phyloP scores from a whole-genome alignment of 2,329 filamentous ascomycete species.

The Paracorniculantispora psalliotae region DNA sequence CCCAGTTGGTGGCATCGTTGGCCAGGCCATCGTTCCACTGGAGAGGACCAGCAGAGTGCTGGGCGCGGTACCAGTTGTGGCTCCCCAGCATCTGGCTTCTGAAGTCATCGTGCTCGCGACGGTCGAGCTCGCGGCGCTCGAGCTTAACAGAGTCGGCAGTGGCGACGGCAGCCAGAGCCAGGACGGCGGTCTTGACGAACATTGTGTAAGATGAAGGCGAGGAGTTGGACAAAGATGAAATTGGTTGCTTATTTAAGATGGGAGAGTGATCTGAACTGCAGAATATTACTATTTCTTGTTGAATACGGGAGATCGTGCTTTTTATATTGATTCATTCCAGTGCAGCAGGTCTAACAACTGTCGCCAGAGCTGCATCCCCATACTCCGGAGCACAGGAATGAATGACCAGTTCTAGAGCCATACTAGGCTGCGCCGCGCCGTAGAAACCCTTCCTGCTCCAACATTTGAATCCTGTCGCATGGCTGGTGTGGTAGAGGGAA shows the following conservation, averaged over 20 bases:
- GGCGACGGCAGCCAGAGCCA: neutral
- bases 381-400: neutral
- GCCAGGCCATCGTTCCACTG: constrained; percentile 59
- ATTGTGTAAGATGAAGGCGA: neutral
- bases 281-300: neutral
- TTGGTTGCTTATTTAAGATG: neutral
- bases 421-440: neutral
- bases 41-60: constrained; percentile 63
- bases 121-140: neutral
- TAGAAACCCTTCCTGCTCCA: neutral
- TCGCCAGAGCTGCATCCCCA: neutral
- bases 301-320: neutral
- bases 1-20: constrained; percentile 55
- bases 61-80: constrained; percentile 77
- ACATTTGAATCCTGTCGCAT: neutral
- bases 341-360: neutral
- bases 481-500: neutral
- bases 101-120: constrained; percentile 5
- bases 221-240: neutral
- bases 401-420: neutral
- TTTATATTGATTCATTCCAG: neutral
- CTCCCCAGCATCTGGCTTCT: constrained; percentile 43
- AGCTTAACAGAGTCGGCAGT: neutral
- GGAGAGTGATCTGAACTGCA: neutral
- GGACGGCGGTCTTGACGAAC: neutral